Base-by-base conservation (phyloP, 768 basidiomycete species). In the Agrocybe chaxingu region DNA sequence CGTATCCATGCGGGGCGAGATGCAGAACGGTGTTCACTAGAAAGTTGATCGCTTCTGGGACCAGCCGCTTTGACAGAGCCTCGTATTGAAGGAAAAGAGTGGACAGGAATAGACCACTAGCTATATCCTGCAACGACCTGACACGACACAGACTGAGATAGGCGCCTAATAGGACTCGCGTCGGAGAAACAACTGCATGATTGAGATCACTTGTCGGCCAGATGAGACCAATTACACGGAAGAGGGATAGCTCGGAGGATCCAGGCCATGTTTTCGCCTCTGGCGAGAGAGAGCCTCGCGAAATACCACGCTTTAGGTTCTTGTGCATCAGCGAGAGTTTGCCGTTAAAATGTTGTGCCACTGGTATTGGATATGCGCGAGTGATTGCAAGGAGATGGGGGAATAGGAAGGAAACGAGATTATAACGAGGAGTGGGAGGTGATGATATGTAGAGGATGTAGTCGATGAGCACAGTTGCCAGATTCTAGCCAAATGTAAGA, bases 141-240 rank as follows among this genome's bases (percentile, higher is more conserved):
- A 98, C 78, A 3, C 93, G 84, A 48, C 84, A 80, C 29, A 99
- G 75, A 7, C 86, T 86, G 12, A 99, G 85, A 64, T 98, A 98
- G 41, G 92, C 86, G 1, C 89, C 92, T 74, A 97, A 89, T 48
- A 98, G 78, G 12, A 98, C 70, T 44, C 92, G 81, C 0, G 94
- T 80, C 0, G 94, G 92, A 0, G 91, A 89, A 13, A 92, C 73
- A 41, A 98, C 93, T 0, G 85, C 81, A 66, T 99, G 95, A 45
- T 85, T 87, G 69, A 96, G 79, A 68, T 99, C 97, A 64, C 92
- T 96, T 2, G 94, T 93, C 3, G 94, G 89, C 95, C 95, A 99
- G 33, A 89, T 71, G 10, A 76, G 70, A 3, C 93, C 93, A 45
- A 92, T 79, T 35, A 94, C 66, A 18, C 94, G 84, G 30, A 98